A percentile compares a stretch with the other conserved stretches of the same genome.
These are phyloP conservation scores for Rhodamnia argentea DNA, from an alignment of 345 rosid genomes.

Conservation along the genomic window DNA sequence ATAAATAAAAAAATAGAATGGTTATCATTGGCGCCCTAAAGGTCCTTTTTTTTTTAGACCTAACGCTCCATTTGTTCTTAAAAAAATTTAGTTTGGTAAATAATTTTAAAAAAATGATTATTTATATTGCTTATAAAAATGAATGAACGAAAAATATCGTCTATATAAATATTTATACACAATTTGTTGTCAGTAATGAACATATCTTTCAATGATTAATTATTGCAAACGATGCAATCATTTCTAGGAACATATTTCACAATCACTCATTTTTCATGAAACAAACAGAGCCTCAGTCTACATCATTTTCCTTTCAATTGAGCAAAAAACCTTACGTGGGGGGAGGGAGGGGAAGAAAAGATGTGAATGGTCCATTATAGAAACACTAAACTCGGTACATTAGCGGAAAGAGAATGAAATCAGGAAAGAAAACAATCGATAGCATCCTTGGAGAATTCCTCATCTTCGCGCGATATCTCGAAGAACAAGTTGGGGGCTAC, in stretches of 20 bases:
- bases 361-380: rapidly evolving
- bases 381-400: neutral
- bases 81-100: no score
- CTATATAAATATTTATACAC: no score
- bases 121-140: neutral
- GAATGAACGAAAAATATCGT: no score
- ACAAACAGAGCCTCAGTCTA: neutral
- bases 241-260: neutral
- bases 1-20: no score
- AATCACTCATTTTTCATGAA: no score
- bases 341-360: neutral
- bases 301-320: neutral
- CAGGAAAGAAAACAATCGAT: neutral
- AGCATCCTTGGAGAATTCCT: neutral
- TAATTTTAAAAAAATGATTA: no score
- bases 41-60: no score
- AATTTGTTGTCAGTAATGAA: no score
- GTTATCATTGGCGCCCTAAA: no score
- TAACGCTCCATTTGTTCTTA: no score
- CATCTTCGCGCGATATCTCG: neutral
- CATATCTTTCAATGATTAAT: neutral
- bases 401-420: neutral
- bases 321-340: neutral
- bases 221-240: rapidly evolving
- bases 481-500: neutral